Conservation (phyloP, 345 rosid genomes). For the Camelina laxa region DNA sequence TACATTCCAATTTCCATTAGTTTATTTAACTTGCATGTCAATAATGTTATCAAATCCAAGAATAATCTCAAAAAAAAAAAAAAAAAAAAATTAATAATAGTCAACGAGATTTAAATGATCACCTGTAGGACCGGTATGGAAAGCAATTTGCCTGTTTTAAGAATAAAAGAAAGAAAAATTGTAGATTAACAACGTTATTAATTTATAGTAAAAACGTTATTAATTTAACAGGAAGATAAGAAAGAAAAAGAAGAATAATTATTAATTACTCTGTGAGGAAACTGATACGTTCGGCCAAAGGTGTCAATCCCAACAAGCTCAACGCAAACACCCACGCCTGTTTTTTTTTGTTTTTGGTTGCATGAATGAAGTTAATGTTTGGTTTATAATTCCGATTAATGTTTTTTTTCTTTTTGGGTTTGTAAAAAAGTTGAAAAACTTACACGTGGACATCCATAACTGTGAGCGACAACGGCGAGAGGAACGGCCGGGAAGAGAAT, state of each 20-base stretch:
- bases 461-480: constrained; percentile 40
- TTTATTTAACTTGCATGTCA: neutral
- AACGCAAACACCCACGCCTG: constrained; percentile 78
- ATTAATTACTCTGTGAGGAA: constrained; percentile 88
- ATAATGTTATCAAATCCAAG: neutral
- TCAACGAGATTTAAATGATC: neutral
- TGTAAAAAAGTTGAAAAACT: neutral
- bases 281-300: constrained; percentile 90
- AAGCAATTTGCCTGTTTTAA: constrained; percentile 79
- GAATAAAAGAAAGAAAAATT: neutral
- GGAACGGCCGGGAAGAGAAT: constrained; percentile 43
- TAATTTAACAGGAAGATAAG: neutral
- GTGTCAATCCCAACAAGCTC: constrained; percentile 78
- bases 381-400: neutral
- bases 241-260: neutral
- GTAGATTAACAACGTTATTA: neutral
- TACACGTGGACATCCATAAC: constrained; percentile 36
- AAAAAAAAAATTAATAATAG: no score
- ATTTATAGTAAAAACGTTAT: neutral
- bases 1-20: neutral
- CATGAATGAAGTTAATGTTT: neutral
- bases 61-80: neutral
- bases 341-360: constrained; percentile 2
- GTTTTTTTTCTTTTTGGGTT: neutral
- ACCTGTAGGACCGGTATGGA: constrained; percentile 97